Evolutionary conservation across 148 eudicot genomes (phyloP).

Genomic region (Rhododendron williamsianum): DNA sequence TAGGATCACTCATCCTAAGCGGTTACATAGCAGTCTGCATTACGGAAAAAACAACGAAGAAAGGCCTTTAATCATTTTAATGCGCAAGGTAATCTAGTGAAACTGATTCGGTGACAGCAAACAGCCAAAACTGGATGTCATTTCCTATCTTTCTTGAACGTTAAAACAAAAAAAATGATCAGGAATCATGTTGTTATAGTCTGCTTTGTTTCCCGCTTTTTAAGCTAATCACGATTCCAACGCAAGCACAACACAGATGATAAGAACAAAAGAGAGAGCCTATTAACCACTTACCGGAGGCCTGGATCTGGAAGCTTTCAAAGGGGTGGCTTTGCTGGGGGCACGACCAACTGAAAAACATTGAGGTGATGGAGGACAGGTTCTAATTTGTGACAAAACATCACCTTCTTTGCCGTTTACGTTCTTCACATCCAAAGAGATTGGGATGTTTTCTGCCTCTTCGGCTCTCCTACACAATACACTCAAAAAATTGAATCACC

Average conservation of each 20-base stretch:
- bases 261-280: not conserved
- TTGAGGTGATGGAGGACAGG: slow-evolving; percentile 86
- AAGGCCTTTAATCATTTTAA: not conserved
- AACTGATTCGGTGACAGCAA: not conserved
- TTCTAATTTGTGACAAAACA: slow-evolving; percentile 38
- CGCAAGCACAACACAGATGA: not conserved
- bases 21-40: not conserved
- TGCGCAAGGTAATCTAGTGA: not conserved
- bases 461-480: slow-evolving; percentile 47
- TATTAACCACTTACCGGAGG: slow-evolving; percentile 39
- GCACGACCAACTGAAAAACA: slow-evolving; percentile 60
- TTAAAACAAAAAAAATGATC: not conserved
- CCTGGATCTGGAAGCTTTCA: slow-evolving; percentile 46
- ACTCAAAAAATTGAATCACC: not conserved
- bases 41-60: not conserved
- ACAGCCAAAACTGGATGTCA: not conserved
- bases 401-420: slow-evolving; percentile 32
- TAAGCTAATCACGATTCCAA: not conserved
- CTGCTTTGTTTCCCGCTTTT: not conserved
- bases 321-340: slow-evolving; percentile 37
- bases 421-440: slow-evolving; percentile 48
- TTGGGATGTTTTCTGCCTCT: slow-evolving; percentile 62
- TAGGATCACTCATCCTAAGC: too few species aligned
- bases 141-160: not conserved
- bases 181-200: not conserved